These are phyloP conservation scores for Blastocystis hominis DNA, from an alignment of 352 stramenopile species.

Conservation along the genomic window DNA sequence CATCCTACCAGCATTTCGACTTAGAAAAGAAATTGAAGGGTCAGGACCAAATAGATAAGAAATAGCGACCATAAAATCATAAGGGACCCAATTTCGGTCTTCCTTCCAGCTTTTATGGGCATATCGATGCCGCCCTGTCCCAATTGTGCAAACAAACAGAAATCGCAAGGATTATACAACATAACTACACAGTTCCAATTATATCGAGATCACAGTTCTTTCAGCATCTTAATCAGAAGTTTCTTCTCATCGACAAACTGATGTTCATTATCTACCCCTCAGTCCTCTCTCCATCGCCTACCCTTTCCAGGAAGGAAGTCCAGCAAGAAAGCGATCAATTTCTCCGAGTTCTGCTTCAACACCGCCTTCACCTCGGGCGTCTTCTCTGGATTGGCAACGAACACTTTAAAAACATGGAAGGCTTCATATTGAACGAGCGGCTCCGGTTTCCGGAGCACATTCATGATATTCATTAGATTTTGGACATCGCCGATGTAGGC, in stretches of 20 bases:
- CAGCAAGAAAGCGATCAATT: neutral
- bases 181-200: too few species aligned
- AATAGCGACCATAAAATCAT: neutral
- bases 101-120: neutral
- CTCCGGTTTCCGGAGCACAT: slow-evolving; percentile 1
- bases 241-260: slow-evolving; percentile 31
- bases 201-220: neutral
- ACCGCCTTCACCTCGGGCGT: neutral
- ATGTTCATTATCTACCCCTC: neutral
- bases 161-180: too few species aligned
- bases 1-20: neutral
- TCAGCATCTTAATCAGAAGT: neutral
- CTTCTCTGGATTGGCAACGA: slow-evolving; percentile 33
- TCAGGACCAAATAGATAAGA: neutral
- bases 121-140: neutral
- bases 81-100: neutral
- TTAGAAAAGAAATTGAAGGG: too few species aligned
- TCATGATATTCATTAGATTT: slow-evolving; percentile 26
- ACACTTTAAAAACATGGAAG: slow-evolving; percentile 50
- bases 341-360: neutral
- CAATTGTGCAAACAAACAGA: neutral
- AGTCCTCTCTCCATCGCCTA: neutral
- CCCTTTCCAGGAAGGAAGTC: slow-evolving; percentile 17
- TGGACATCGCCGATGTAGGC: slow-evolving; percentile 15
- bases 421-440: slow-evolving; percentile 37